Conservation (phyloP, 306 rosid species). For the Malus sieversii region DNA sequence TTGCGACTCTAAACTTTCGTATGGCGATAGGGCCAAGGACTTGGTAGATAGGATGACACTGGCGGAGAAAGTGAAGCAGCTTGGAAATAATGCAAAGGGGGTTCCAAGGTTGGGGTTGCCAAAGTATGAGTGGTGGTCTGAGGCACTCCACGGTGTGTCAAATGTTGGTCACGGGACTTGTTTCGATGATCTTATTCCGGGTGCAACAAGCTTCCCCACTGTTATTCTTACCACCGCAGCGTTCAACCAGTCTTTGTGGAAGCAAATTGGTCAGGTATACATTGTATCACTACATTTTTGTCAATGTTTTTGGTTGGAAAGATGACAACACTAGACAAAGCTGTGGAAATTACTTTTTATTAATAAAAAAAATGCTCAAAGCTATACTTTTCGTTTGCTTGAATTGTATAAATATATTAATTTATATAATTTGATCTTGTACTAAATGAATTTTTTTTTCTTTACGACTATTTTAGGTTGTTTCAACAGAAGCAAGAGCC, state of each 20-base stretch:
- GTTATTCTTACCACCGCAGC: slow-evolving; percentile 12
- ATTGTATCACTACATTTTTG: background rate
- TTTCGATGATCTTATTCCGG: slow-evolving; percentile 6
- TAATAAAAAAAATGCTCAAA: too few species aligned
- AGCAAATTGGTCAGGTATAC: slow-evolving; percentile 12
- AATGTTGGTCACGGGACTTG: slow-evolving; percentile 11
- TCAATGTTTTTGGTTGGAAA: background rate
- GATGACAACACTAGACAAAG: background rate
- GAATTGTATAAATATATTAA: too few species aligned
- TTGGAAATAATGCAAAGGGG: background rate
- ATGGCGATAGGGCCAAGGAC: slow-evolving; percentile 1
- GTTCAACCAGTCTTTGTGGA: slow-evolving; percentile 9
- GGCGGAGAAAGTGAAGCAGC: slow-evolving; percentile 1
- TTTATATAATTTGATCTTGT: background rate
- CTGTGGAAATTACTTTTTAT: background rate
- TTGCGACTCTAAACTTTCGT: background rate
- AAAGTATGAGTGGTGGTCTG: slow-evolving; percentile 18
- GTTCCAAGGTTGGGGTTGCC: slow-evolving; percentile 2
- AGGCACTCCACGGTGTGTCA: slow-evolving; percentile 18
- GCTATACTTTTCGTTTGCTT: background rate
- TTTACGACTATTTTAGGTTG: background rate
- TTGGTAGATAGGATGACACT: slow-evolving; percentile 13
- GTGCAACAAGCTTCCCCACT: slow-evolving; percentile 14
- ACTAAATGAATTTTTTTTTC: background rate
- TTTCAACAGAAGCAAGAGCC: slow-evolving; percentile 51